phyloP scores from a whole-genome alignment of 768 basidiomycete genomes.

The Rhizopogon vinicolor region DNA sequence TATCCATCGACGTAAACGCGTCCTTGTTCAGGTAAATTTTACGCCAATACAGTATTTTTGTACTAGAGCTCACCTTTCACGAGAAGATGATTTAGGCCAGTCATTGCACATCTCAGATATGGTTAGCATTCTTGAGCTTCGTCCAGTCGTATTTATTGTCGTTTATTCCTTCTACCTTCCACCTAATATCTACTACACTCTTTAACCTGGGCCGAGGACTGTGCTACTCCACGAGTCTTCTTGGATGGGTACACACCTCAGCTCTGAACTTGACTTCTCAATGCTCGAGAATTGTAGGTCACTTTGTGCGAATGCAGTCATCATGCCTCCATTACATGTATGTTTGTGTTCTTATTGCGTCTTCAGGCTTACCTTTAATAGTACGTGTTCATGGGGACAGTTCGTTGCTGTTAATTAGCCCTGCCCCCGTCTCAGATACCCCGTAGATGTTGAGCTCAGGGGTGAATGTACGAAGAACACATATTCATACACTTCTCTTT shows the following conservation, averaged over 20 bases:
- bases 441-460: too few relatives aligned
- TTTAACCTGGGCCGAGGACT: too few relatives aligned
- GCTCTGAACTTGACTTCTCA: not conserved
- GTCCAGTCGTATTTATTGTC: not conserved
- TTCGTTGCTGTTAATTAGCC: not conserved
- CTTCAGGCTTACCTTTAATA: not conserved
- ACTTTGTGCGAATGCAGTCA: too few relatives aligned
- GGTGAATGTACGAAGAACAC: too few relatives aligned
- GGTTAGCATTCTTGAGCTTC: not conserved
- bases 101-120: not conserved
- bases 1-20: constrained; percentile 23
- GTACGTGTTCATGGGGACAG: not conserved
- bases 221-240: too few relatives aligned
- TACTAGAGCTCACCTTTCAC: not conserved
- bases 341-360: not conserved
- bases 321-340: not conserved
- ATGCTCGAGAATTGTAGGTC: not conserved
- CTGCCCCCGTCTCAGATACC: too few relatives aligned
- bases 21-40: not conserved
- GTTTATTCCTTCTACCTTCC: too few relatives aligned
- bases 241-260: not conserved
- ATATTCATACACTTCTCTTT: too few relatives aligned
- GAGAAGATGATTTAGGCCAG: not conserved
- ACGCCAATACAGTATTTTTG: not conserved
- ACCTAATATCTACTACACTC: not conserved